Base-by-base conservation (phyloP, 345 rosid genomes). In the Populus ilicifolia region DNA sequence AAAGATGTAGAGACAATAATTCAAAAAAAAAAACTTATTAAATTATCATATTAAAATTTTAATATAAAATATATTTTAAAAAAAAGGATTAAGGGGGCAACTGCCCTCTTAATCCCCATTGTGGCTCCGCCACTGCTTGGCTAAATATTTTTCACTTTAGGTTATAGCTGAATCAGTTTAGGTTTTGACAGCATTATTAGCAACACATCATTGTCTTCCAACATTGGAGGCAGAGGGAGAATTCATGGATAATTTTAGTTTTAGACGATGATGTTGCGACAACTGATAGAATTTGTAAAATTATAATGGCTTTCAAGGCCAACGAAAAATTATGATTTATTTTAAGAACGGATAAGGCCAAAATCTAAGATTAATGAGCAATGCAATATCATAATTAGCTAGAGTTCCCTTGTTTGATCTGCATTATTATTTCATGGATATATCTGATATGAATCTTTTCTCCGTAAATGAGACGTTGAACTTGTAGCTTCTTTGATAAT, bases 401-500 rank as follows among this genome's bases (percentile, higher is more conserved):
- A 70, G 14, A 27, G 41, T 17, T 70, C 46, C 7, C 63, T 35
- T 46, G 17, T 33, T 23, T 62, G 76, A 36, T 78, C 69, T 75
- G 70, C 77, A 54, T 78, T 75, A 14, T 52, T 27, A 17, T 17
- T 71, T 74, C 23, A 6, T 41, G 48, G 35, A 79, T 68, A 36
- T 3, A 16, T 23, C 63, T 41, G 63, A 25, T 38, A 44, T 43
- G 75, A 25, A 27, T 64, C 74, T 6, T 64, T 62, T 54, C 41
- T 59, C 2, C 69, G 63, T n/a, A 33, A 63, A 41, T 54, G 11
- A 21, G 27, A 73, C 18, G 21, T 11, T 65, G 17, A 70, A 70
- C 30, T 20, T 23, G 21, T 68, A 43, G 23, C 62, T 66, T 76
- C 69, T 78, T 30, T 46, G 52, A 48, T 71, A 43, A 65, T 84